Conservation (phyloP, 768 basidiomycete species). For the Terana coerulea region DNA sequence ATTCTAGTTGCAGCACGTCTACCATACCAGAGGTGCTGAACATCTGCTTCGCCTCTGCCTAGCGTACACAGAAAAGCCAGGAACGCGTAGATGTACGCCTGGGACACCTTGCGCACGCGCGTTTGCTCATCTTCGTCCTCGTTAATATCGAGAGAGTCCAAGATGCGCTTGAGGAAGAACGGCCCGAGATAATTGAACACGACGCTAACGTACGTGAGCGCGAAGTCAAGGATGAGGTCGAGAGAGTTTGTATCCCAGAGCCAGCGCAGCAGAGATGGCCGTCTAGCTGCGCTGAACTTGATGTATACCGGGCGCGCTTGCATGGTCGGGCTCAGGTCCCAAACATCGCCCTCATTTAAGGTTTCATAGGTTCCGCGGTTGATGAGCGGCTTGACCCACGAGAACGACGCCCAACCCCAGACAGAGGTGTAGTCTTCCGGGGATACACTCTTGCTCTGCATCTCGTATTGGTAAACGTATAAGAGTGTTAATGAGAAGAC, state of each 20-base stretch:
- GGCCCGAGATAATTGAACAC: conserved; percentile 77
- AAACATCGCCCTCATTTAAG: conserved; percentile 68
- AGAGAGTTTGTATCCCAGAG: conserved; percentile 43
- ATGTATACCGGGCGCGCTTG: conserved; percentile 63
- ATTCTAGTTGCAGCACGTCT: conserved; percentile 73
- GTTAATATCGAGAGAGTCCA: conserved; percentile 46
- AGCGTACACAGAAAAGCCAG: conserved; percentile 64
- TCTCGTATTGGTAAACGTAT: background rate
- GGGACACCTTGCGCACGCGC: conserved; percentile 37
- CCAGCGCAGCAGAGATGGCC: conserved; percentile 38
- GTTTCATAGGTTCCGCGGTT: conserved; percentile 45
- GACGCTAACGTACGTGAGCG: conserved; percentile 65
- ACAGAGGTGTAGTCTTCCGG: conserved; percentile 78
- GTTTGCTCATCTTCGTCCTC: conserved; percentile 19
- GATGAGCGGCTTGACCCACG: conserved; percentile 68
- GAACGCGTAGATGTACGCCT: conserved; percentile 76
- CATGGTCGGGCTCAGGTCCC: conserved; percentile 63
- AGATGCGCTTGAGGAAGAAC: conserved; percentile 79
- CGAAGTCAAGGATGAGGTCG: conserved; percentile 57
- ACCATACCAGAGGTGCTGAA: conserved; percentile 77
- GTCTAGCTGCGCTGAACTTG: conserved; percentile 35
- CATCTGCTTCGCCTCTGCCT: conserved; percentile 61
- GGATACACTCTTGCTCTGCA: conserved; percentile 49
- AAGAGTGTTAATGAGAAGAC: conserved; percentile 20
- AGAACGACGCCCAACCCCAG: conserved; percentile 68